Base-by-base conservation (phyloP, 805 yeast genomes). In the Jamesozyma gamospora region DNA sequence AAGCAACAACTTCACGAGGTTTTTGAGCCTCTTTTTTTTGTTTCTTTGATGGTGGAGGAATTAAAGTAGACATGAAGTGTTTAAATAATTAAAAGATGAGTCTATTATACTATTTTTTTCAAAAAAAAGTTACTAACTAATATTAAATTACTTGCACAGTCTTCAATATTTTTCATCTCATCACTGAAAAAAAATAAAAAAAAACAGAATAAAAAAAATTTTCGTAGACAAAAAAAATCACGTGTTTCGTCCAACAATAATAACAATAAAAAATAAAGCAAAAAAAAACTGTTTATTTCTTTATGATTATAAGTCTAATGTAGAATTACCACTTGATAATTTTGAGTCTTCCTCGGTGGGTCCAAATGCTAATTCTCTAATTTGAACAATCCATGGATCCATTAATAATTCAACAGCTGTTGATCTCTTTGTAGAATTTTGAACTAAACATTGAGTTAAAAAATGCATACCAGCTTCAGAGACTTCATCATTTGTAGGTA, bases 1-100 rank as follows among this genome's bases (percentile, higher is more conserved):
- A 60, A 37, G 75, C 79, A 6, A 18, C 21, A 21, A 82, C 80
- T 37, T 82, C 90, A 41, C 80, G 76, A 8, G 84, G 83, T 57
- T 75, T 70, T 58, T 87, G 96, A 4, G 94, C 94, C 46, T 72
- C 83, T 56, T 77, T 76, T 61, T 73, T 83, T 58, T 85, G 95
- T 56, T 78, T 84, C 61, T 92, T 90, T 1, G 95, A 81, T 16
- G 84, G 94, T 31, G 96, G 97, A 19, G 98, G 98, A 35, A 92
- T 62, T 33, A 85, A 69, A 1, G 97, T 92, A 37, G 97, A 92
- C 97, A 90, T 88, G 4, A 14, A n/a, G n/a, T n/a, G n/a, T n/a
- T n/a, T n/a, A n/a, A n/a, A n/a, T n/a, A n/a, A n/a, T n/a, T n/a
- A n/a, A n/a, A n/a, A n/a, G n/a, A n/a, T n/a, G n/a, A n/a, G n/a